Percentiles rank a stretch among this genome's conserved stretches.
phyloP scores from a whole-genome alignment of 108 stramenopile genomes.

The Nannochloropsis oceanica region DNA sequence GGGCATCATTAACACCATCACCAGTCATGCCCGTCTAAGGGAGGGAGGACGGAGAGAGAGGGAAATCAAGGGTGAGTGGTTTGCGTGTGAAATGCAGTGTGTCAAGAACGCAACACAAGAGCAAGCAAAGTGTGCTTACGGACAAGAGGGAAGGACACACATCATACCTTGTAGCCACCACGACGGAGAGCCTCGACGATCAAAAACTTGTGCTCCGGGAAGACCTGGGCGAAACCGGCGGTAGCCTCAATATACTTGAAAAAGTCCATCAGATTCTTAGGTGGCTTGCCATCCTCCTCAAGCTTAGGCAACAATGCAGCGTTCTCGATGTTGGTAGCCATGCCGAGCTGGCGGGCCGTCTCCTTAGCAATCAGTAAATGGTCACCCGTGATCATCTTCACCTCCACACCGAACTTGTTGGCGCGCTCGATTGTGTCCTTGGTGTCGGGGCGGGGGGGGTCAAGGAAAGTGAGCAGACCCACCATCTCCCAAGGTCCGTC shows the following conservation, averaged over 20 bases:
- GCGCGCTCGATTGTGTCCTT: constrained; percentile 47
- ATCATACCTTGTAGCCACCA: neutral
- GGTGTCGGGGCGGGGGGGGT: no score
- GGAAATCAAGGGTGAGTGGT: neutral
- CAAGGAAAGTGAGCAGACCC: no score
- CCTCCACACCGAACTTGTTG: constrained; percentile 45
- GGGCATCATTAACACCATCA: constrained; percentile 74
- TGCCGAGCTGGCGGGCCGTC: constrained; percentile 44
- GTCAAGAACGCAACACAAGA: neutral
- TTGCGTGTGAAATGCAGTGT: neutral
- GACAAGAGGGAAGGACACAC: neutral
- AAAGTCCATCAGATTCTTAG: constrained; percentile 10
- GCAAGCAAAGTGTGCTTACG: no score
- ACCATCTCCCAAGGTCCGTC: constrained; percentile 45
- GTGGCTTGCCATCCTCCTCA: neutral
- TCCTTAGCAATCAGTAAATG: constrained; percentile 56
- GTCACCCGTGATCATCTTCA: constrained; percentile 78
- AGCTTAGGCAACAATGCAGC: neutral
- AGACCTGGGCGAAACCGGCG: constrained; percentile 21
- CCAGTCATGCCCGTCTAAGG: constrained; percentile 58
- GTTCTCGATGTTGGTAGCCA: constrained; percentile 47
- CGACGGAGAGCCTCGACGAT: constrained; percentile 44
- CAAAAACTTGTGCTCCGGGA: constrained; percentile 63
- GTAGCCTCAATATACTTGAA: constrained; percentile 45
- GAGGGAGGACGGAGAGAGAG: neutral